phyloP scores from a whole-genome alignment of 371 early-diverging fungal species.

The Chytridium lagenaria region DNA sequence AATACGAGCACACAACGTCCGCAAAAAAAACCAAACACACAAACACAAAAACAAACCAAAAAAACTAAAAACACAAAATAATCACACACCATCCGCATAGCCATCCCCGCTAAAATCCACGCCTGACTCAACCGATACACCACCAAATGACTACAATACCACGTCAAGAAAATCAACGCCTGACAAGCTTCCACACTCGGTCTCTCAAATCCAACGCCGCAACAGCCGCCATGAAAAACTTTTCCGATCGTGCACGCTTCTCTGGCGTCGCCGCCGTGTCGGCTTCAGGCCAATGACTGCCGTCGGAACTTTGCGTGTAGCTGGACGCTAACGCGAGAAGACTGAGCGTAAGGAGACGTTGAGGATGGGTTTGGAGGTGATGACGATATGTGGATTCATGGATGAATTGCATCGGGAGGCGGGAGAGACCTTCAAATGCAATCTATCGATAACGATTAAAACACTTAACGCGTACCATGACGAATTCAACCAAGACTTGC shows the following conservation, averaged over 20 bases:
- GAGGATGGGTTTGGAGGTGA: background rate
- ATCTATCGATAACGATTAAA: conserved; percentile 2
- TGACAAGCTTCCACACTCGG: conserved; percentile 1
- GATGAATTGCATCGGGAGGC: background rate
- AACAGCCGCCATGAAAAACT: background rate
- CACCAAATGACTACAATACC: background rate
- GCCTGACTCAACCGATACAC: background rate
- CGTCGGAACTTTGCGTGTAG: background rate
- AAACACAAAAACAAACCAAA: too few species aligned
- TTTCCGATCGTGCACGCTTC: background rate
- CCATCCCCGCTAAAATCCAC: conserved; percentile 3
- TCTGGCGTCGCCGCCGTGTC: too few species aligned
- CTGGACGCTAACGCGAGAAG: conserved; percentile 3
- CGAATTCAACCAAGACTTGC: too few species aligned
- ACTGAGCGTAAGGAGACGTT: background rate
- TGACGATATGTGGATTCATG: too few species aligned
- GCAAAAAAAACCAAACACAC: too few species aligned
- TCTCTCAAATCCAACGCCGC: background rate
- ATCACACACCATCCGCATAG: conserved; percentile 7
- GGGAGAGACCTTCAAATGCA: background rate
- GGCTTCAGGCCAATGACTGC: conserved; percentile 3
- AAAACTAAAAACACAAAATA: too few species aligned
- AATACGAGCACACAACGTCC: too few species aligned
- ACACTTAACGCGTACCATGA: background rate
- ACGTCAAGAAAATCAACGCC: background rate